Conservation (phyloP, 495 filamentous ascomycete genomes). For the Halenospora varia region DNA sequence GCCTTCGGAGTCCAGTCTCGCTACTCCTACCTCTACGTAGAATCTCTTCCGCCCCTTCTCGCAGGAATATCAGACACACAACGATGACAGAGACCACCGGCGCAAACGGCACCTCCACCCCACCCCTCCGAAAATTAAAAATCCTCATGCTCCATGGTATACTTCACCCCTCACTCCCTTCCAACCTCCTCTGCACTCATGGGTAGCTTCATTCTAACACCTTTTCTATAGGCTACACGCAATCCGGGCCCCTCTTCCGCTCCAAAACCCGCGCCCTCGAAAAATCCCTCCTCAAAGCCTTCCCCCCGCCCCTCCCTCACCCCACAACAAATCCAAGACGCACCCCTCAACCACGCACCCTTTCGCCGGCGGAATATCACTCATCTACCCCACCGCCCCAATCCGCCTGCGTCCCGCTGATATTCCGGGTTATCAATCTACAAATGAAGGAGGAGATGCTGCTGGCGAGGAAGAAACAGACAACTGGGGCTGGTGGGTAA, state of each 20-base stretch:
- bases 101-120: too few species aligned
- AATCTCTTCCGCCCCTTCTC: too few species aligned
- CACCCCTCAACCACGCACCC: constrained; percentile 2
- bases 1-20: too few species aligned
- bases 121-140: constrained; percentile 41
- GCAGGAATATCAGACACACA: too few species aligned
- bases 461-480: constrained; percentile 31
- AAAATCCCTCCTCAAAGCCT: constrained; percentile 72
- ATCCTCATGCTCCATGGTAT: constrained; percentile 57
- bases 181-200: too few species aligned
- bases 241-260: constrained; percentile 82
- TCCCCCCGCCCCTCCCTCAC: constrained; percentile 41
- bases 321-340: constrained; percentile 9
- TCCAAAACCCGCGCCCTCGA: constrained; percentile 84
- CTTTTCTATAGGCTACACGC: constrained; percentile 68
- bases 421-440: constrained; percentile 53
- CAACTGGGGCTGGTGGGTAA: constrained; percentile 79
- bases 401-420: constrained; percentile 58
- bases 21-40: too few species aligned
- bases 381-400: constrained; percentile 61
- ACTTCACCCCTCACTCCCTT: constrained; percentile 1
- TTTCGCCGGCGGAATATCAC: constrained; percentile 36
- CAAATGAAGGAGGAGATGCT: constrained; percentile 13
- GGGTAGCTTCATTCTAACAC: background rate
- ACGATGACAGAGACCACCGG: too few species aligned